Evolutionary conservation across 1,284 basidiomycete genomes (phyloP).

Genomic region (Trametes sp.): DNA sequence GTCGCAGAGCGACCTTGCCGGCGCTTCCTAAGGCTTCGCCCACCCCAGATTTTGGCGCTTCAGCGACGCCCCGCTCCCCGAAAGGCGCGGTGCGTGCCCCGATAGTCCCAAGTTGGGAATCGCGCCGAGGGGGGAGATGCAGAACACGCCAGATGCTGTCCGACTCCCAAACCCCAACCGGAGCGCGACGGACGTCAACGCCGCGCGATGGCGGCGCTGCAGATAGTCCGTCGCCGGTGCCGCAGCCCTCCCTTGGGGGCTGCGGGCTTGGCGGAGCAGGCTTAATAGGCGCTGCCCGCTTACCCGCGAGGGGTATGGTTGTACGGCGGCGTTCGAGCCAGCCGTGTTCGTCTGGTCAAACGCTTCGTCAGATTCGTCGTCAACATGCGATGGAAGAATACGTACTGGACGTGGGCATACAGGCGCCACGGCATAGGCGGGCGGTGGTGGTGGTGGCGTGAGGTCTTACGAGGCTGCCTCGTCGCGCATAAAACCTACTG

Average conservation of each 20-base stretch:
- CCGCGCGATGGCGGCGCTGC: neutral
- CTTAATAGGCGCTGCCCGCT: neutral
- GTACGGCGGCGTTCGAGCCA: neutral
- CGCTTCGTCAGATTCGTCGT: too few relatives aligned
- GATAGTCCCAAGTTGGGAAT: slow-evolving; percentile 1
- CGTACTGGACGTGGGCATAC: too few relatives aligned
- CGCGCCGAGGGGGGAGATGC: slow-evolving; percentile 8
- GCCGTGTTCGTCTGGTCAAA: neutral
- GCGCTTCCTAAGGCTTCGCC: slow-evolving; percentile 2
- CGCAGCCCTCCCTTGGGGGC: neutral
- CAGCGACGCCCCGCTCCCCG: neutral
- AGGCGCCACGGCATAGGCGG: too few relatives aligned
- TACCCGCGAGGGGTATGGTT: neutral
- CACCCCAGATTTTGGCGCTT: slow-evolving; percentile 12
- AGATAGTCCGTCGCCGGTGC: neutral
- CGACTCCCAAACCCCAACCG: slow-evolving; percentile 1
- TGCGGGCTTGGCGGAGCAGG: neutral
- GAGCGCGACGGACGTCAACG: neutral
- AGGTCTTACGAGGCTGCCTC: neutral
- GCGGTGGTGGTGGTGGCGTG: too few relatives aligned
- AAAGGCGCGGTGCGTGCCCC: neutral
- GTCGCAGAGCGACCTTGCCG: neutral
- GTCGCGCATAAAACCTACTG: neutral
- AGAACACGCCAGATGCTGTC: neutral
- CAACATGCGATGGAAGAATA: too few relatives aligned